Percentiles rank a stretch among this genome's conserved stretches.
Conservation (phyloP, 1,284 basidiomycete species). For the Ustilago cynodontis region DNA sequence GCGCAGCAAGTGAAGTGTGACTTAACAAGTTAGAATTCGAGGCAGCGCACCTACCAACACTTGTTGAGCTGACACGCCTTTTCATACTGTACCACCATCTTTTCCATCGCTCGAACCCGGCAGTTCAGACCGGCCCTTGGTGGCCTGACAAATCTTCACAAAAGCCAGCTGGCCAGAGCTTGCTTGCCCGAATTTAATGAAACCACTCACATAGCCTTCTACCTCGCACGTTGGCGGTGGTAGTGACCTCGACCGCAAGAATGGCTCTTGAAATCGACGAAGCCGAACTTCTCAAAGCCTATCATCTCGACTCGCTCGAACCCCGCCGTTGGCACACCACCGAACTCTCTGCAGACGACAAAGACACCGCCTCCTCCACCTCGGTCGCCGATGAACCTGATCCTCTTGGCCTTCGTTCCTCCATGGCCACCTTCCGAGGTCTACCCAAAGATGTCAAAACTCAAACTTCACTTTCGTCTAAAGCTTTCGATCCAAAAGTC, state of each 20-base stretch:
- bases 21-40: constrained; percentile 6
- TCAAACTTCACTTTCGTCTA: constrained; percentile 75
- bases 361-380: constrained; percentile 27
- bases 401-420: constrained; percentile 68
- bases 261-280: constrained; percentile 63
- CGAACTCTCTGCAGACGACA: constrained; percentile 29
- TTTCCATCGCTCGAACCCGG: neutral
- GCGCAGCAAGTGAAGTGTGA: neutral
- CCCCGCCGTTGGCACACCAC: constrained; percentile 67
- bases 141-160: neutral
- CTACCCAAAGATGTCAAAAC: constrained; percentile 48
- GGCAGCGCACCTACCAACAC: constrained; percentile 23
- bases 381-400: constrained; percentile 65
- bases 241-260: neutral
- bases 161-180: neutral
- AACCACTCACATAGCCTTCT: neutral
- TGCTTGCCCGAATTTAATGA: neutral
- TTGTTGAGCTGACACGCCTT: neutral
- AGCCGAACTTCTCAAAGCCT: constrained; percentile 70
- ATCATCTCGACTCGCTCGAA: constrained; percentile 69
- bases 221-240: neutral
- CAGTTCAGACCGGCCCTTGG: neutral
- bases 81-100: neutral
- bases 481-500: constrained; percentile 93
- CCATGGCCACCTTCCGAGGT: constrained; percentile 71